Evolutionary conservation across 2,329 filamentous ascomycete genomes (phyloP), one percentile per base, ranked within the genome.

Genomic region (Scorias spongiosa): DNA sequence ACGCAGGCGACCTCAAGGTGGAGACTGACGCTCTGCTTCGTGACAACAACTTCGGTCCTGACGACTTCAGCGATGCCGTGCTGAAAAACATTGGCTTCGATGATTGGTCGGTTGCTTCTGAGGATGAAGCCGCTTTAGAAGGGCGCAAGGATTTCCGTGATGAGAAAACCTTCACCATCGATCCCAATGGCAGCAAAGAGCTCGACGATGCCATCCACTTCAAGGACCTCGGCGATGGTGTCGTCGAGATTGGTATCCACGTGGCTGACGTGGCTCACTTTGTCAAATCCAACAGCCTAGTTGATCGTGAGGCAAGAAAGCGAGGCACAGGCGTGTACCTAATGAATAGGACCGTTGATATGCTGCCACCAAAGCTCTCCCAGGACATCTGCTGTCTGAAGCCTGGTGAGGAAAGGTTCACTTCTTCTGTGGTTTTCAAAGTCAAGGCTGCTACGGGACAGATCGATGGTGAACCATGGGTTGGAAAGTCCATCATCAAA

Each of bases 11-110:
- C 61, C 74, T 94, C 54, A 94, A 88, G 68, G 89, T 98, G 46
- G 91, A 98, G 68, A 98, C 91, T 2, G 91, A 98, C 68, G 91
- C 91, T 46, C 76, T 98, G 45, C 76, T 98, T 42, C 82, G 91
- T 48, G 91, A 98, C 69, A 98, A 98, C 75, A 98, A 98, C 70
- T 98, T 98, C 60, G 84, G 84, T 11, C 88, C 88, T 0, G 91
- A 98, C 57, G 91, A 96, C 52, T 98, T 98, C 63, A 93, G 89
- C 5, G 91, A 98, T 57, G 89, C 91, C 44, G 91, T 98, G 41
- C 69, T 93, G 51, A 87, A 89, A 62, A 96, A 85, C 59, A 84
- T 96, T 50, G 85, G 85, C 34, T 81, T 87, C 53, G 85, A 93
- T 51, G 84, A 94, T 54, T 96, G 89, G 89, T 82, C 85, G 11